Evolutionary conservation across 2,329 filamentous ascomycete species (phyloP).

Genomic region (Stachybotrys echinatus): DNA sequence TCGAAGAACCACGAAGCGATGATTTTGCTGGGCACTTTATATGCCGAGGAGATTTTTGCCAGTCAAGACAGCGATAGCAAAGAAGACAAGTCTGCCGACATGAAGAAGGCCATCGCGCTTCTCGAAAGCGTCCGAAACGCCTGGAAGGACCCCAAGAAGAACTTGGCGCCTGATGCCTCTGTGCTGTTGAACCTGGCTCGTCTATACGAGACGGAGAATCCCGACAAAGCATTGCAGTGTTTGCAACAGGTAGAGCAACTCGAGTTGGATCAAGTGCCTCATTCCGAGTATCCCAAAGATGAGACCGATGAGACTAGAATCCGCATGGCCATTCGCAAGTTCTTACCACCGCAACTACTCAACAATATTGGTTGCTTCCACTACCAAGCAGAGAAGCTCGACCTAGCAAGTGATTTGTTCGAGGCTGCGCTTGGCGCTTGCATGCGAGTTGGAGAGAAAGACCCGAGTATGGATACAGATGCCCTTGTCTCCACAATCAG

Average conservation of each 20-base stretch:
- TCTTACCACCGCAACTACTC: constrained; percentile 81
- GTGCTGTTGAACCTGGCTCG: constrained; percentile 89
- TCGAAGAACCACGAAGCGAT: constrained; percentile 82
- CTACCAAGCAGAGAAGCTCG: constrained; percentile 79
- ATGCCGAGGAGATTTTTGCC: constrained; percentile 89
- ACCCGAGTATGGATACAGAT: constrained; percentile 76
- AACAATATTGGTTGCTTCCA: constrained; percentile 98
- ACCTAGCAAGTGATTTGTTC: constrained; percentile 78
- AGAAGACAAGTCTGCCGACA: constrained; percentile 82
- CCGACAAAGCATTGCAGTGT: constrained; percentile 89
- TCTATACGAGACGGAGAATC: constrained; percentile 78
- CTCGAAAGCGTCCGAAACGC: constrained; percentile 78
- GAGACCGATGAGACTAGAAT: constrained; percentile 51
- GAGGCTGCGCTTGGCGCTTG: constrained; percentile 88
- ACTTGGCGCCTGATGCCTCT: constrained; percentile 72
- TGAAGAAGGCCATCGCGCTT: constrained; percentile 79
- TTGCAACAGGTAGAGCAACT: constrained; percentile 88
- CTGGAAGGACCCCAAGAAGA: constrained; percentile 93
- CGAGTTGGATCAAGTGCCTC: constrained; percentile 72
- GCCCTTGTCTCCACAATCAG: constrained; percentile 92
- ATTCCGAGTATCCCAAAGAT: constrained; percentile 60
- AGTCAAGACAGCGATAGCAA: constrained; percentile 66
- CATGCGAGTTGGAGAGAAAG: constrained; percentile 71
- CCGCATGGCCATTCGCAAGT: constrained; percentile 62
- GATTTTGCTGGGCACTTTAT: constrained; percentile 84